Percentiles rank a stretch among this genome's conserved stretches.
phyloP scores from a whole-genome alignment of 345 rosid genomes.

The Pelargonium nanum region DNA sequence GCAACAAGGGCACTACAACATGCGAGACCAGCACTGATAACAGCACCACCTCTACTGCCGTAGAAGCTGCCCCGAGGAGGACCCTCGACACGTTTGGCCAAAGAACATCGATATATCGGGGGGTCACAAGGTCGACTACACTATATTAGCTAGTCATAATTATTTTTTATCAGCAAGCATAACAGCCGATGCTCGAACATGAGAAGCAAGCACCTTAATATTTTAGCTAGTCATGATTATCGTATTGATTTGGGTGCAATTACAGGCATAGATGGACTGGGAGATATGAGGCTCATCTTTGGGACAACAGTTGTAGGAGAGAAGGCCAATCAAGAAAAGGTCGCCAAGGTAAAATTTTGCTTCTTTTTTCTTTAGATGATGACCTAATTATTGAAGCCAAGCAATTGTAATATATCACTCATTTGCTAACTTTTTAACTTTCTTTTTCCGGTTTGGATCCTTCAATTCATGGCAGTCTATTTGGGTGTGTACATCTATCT shows the following conservation, averaged over 20 bases:
- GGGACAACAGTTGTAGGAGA: slow-evolving; percentile 98
- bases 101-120: slow-evolving; percentile 93
- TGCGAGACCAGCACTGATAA: slow-evolving; percentile 56
- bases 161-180: too few relatives aligned
- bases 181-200: too few relatives aligned
- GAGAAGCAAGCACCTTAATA: too few relatives aligned
- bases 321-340: slow-evolving; percentile 99
- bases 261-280: slow-evolving; percentile 98
- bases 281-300: slow-evolving; percentile 95
- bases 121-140: slow-evolving; percentile 74
- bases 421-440: neutral
- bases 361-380: too few relatives aligned
- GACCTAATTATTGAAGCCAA: neutral
- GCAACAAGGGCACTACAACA: slow-evolving; percentile 44
- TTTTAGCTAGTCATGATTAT: too few relatives aligned
- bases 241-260: neutral
- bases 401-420: neutral
- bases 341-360: slow-evolving; percentile 56
- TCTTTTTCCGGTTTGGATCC: too few relatives aligned
- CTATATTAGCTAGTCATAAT: too few relatives aligned
- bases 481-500: slow-evolving; percentile 43
- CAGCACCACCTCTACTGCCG: slow-evolving; percentile 32
- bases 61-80: slow-evolving; percentile 71
- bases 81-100: slow-evolving; percentile 92
- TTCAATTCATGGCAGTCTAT: slow-evolving; percentile 60